These are phyloP conservation scores for Sclerotinia borealis DNA, from an alignment of 2,329 filamentous ascomycete species.

Conservation along the genomic window DNA sequence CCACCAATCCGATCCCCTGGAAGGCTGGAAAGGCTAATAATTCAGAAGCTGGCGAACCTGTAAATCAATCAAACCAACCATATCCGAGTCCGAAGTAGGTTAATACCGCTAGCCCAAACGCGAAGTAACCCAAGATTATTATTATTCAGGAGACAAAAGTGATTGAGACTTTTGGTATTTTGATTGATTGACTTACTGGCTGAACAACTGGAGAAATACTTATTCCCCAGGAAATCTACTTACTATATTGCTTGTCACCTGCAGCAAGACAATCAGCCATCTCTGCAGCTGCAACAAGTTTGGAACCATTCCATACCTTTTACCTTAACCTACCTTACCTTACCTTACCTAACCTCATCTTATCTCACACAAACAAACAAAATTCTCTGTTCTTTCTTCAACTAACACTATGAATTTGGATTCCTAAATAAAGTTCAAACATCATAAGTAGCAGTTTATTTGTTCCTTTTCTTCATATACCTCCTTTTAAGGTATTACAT, in stretches of 20 bases:
- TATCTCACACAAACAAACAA: constrained; percentile 1
- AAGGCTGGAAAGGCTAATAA: too few relatives aligned
- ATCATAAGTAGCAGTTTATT: not conserved
- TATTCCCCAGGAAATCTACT: not conserved
- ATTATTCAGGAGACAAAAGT: not conserved
- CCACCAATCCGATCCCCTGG: not conserved
- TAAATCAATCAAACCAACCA: not conserved
- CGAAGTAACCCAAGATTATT: constrained; percentile 1
- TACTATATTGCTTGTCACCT: not conserved
- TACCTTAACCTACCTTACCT: not conserved
- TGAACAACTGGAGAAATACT: not conserved
- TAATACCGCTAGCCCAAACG: not conserved
- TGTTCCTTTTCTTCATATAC: not conserved
- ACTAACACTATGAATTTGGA: not conserved
- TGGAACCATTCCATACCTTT: not conserved
- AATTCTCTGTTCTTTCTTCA: not conserved
- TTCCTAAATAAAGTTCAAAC: not conserved
- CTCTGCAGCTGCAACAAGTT: not conserved
- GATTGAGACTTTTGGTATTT: not conserved
- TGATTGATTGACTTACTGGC: not conserved
- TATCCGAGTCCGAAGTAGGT: not conserved
- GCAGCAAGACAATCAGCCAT: not conserved
- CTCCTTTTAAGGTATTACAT: not conserved
- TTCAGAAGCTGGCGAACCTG: not conserved
- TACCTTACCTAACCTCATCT: not conserved